phyloP scores from a whole-genome alignment of 2,329 filamentous ascomycete genomes.

The Cladosporium phlei region DNA sequence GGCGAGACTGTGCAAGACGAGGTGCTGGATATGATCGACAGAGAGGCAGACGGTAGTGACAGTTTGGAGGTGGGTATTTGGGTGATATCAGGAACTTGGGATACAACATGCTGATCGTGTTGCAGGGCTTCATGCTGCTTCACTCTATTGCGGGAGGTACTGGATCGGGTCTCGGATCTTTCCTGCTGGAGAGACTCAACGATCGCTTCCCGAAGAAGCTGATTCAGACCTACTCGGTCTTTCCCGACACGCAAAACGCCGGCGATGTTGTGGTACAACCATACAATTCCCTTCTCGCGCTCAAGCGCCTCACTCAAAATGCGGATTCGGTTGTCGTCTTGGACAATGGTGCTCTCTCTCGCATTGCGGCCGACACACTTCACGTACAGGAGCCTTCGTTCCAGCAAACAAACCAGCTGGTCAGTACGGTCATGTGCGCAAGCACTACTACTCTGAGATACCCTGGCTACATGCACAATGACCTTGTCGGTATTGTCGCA shows the following conservation, averaged over 20 bases:
- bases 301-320: conserved; percentile 88
- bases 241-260: conserved; percentile 83
- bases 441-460: conserved; percentile 95
- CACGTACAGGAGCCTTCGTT: conserved; percentile 95
- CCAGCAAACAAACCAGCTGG: conserved; percentile 94
- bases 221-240: conserved; percentile 98
- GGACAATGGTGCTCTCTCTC: conserved; percentile 88
- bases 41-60: conserved; percentile 95
- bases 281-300: conserved; percentile 92
- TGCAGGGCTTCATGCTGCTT: conserved; percentile 84
- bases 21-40: conserved; percentile 98
- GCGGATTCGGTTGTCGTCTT: conserved; percentile 96
- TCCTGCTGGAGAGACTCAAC: conserved; percentile 89
- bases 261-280: conserved; percentile 95
- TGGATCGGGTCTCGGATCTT: conserved; percentile 91
- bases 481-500: conserved; percentile 92
- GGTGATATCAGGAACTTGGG: background rate
- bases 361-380: conserved; percentile 88
- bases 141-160: conserved; percentile 98
- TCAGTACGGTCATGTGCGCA: conserved; percentile 95
- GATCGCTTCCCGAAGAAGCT: conserved; percentile 98
- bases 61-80: conserved; percentile 67
- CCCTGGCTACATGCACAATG: conserved; percentile 99
- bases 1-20: conserved; percentile 91
- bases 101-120: background rate